A percentile compares a stretch with the other conserved stretches of the same genome.
phyloP scores from a whole-genome alignment of 2,329 filamentous ascomycete species.

The Ampelomyces quisqualis region DNA sequence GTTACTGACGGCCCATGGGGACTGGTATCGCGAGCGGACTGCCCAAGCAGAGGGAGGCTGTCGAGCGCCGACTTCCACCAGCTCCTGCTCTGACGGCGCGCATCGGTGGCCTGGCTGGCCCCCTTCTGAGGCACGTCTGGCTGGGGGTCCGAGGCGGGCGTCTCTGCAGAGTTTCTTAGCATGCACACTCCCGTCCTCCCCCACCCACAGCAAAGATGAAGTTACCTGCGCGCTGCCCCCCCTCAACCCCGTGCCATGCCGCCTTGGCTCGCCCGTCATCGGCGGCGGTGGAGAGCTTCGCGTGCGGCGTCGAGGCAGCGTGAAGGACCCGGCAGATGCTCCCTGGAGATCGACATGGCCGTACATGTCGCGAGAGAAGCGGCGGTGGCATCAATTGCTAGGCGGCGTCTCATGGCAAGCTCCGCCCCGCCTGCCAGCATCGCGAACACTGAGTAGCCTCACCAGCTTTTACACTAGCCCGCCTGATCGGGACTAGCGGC shows the following conservation, averaged over 20 bases:
- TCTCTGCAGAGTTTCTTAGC: no score
- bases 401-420: slow-evolving; percentile 37
- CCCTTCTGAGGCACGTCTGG: no score
- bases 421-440: slow-evolving; percentile 7
- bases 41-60: no score
- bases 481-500: slow-evolving; percentile 11
- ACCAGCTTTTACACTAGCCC: slow-evolving; percentile 10
- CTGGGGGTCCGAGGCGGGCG: no score
- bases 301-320: slow-evolving; percentile 22
- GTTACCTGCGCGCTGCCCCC: background rate
- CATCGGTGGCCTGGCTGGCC: no score
- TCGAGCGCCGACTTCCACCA: no score
- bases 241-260: background rate
- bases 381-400: slow-evolving; percentile 50
- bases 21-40: no score
- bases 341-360: slow-evolving; percentile 48
- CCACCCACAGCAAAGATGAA: no score
- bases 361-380: slow-evolving; percentile 45
- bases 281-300: slow-evolving; percentile 12
- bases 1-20: background rate
- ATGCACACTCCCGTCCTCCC: no score
- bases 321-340: slow-evolving; percentile 38
- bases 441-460: slow-evolving; percentile 22
- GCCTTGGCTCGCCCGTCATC: slow-evolving; percentile 11
- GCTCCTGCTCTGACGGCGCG: no score